phyloP scores from a whole-genome alignment of 768 basidiomycete species.

The Dioszegia crocea region DNA sequence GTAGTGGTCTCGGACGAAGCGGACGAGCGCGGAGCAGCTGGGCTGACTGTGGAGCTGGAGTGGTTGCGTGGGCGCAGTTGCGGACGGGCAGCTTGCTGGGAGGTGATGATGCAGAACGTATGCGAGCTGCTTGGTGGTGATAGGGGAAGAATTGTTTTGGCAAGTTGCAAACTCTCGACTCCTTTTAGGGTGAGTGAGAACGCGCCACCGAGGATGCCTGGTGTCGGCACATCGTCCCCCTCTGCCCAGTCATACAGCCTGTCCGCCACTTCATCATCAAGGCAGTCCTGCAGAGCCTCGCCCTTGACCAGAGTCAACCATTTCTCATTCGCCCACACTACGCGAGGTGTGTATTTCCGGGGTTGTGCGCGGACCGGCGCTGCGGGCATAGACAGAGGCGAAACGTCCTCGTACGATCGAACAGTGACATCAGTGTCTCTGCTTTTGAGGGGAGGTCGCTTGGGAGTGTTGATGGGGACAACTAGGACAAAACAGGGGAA shows the following conservation, averaged over 20 bases:
- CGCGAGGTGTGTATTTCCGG: neutral
- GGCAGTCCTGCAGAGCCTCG: conserved; percentile 21
- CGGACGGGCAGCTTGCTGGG: conserved; percentile 11
- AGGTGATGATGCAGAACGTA: conserved; percentile 36
- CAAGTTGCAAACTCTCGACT: conserved; percentile 13
- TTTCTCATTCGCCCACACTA: conserved; percentile 36
- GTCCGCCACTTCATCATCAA: conserved; percentile 18
- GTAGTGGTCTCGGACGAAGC: conserved; percentile 1
- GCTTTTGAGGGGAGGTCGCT: conserved; percentile 23
- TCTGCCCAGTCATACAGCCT: conserved; percentile 33
- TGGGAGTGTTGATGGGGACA: conserved; percentile 12
- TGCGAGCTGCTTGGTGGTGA: conserved; percentile 29
- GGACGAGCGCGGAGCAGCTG: neutral
- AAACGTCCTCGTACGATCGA: conserved; percentile 24
- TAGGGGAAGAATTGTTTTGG: conserved; percentile 27
- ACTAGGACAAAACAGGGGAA: conserved; percentile 36
- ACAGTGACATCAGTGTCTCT: conserved; percentile 40
- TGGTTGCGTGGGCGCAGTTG: neutral
- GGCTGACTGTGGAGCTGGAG: conserved; percentile 8
- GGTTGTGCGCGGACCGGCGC: conserved; percentile 4
- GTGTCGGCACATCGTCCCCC: conserved; percentile 6
- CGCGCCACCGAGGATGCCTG: conserved; percentile 1
- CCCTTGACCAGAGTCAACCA: conserved; percentile 35
- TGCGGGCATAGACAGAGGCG: conserved; percentile 17
- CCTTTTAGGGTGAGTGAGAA: conserved; percentile 21